A percentile compares a stretch with the other conserved stretches of the same genome.
Evolutionary conservation across 139 green algal genomes (phyloP).

Genomic region (Desmodesmus armatus): DNA sequence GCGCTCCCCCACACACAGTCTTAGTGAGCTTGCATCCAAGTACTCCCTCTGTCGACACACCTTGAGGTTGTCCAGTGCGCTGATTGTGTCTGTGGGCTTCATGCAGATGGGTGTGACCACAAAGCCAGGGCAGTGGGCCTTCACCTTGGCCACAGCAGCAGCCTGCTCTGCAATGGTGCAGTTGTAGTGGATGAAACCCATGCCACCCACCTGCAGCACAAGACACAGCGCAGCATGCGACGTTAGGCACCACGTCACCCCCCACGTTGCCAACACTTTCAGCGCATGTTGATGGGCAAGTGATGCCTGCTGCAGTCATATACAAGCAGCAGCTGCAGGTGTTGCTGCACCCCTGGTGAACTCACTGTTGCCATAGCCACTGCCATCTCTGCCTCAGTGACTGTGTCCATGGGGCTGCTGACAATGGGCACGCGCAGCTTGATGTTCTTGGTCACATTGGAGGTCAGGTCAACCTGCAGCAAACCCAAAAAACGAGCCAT

Average conservation of each 20-base stretch:
- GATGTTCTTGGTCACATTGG: constrained; percentile 89
- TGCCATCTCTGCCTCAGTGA: constrained; percentile 97
- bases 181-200: constrained; percentile 99
- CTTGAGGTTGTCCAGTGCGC: constrained; percentile 76
- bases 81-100: constrained; percentile 61
- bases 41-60: too few species aligned
- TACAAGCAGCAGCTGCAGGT: not conserved
- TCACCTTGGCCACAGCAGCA: constrained; percentile 74
- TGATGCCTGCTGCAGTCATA: too few species aligned
- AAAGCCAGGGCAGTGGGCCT: constrained; percentile 82
- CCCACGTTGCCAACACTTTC: too few species aligned
- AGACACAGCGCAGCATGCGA: not conserved
- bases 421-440: constrained; percentile 89
- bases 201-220: constrained; percentile 81
- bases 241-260: too few species aligned
- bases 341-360: not conserved
- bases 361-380: constrained; percentile 93
- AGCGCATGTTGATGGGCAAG: not conserved
- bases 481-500: too few species aligned
- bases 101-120: constrained; percentile 71
- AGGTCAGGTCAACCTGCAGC: constrained; percentile 87
- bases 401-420: constrained; percentile 97
- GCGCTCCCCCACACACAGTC: too few species aligned
- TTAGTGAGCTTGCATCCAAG: too few species aligned
- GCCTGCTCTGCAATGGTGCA: constrained; percentile 93